phyloP scores from a whole-genome alignment of 2,329 filamentous ascomycete species.

The Emmonsia crescens region DNA sequence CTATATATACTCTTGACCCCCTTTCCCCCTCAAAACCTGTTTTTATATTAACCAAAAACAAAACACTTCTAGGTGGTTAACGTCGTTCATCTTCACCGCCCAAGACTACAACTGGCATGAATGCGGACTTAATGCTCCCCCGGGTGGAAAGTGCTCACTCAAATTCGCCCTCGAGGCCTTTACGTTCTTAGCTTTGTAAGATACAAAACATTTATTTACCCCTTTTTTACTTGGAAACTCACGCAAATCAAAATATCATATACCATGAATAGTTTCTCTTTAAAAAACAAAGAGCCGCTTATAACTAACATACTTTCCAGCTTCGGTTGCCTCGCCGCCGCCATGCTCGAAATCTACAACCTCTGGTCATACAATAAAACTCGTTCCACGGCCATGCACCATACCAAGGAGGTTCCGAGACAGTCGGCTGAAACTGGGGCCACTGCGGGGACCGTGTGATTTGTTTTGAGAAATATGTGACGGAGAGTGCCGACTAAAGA shows the following conservation, averaged over 20 bases:
- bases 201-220: too few relatives aligned
- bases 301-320: conserved; percentile 17
- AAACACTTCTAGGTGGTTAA: conserved; percentile 31
- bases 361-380: conserved; percentile 26
- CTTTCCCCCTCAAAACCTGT: too few relatives aligned
- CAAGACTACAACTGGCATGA: conserved; percentile 32
- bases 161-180: conserved; percentile 36
- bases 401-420: conserved; percentile 9
- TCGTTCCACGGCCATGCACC: conserved; percentile 3
- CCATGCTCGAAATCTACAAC: conserved; percentile 27
- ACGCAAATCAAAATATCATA: too few relatives aligned
- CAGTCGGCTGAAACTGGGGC: conserved; percentile 8
- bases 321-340: conserved; percentile 32
- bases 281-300: too few relatives aligned
- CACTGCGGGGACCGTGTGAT: neutral
- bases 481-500: neutral
- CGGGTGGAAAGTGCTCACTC: conserved; percentile 22
- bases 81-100: conserved; percentile 38
- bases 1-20: too few relatives aligned
- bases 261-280: too few relatives aligned
- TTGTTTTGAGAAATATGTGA: neutral
- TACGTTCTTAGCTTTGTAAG: conserved; percentile 37
- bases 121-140: conserved; percentile 26
- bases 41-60: conserved; percentile 3
- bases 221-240: too few relatives aligned